phyloP scores from a whole-genome alignment of 2,329 filamentous ascomycete species.

The Fusarium acutatum region DNA sequence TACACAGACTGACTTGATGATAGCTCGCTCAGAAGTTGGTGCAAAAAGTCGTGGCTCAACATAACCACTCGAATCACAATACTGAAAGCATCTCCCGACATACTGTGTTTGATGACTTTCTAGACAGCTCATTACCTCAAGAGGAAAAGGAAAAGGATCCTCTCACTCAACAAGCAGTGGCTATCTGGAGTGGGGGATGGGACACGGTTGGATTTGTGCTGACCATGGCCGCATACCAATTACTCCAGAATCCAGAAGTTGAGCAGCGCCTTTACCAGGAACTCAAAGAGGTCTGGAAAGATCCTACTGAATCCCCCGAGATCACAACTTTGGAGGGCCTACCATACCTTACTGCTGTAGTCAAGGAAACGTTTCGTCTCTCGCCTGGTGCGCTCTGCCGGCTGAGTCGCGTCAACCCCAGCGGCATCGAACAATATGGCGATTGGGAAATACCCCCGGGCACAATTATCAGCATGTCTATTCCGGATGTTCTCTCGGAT shows the following conservation, averaged over 20 bases:
- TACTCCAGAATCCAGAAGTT: neutral
- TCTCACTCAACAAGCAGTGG: neutral
- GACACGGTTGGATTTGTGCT: neutral
- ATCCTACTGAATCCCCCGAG: neutral
- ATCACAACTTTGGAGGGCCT: neutral
- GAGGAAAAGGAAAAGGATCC: neutral
- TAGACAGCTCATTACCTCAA: neutral
- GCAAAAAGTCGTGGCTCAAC: neutral
- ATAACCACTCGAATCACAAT: neutral
- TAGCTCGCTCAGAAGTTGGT: neutral
- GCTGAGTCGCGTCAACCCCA: neutral
- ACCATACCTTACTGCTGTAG: neutral
- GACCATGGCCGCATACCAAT: neutral
- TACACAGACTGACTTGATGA: neutral
- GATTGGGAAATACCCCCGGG: neutral
- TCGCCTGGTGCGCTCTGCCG: neutral
- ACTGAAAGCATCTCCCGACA: neutral
- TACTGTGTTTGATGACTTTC: neutral
- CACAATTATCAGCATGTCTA: conserved; percentile 5
- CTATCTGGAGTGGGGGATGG: conserved; percentile 4
- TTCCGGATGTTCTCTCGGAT: neutral
- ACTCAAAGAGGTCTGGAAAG: neutral
- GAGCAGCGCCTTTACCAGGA: neutral
- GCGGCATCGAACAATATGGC: neutral
- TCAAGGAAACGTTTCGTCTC: neutral